Evolutionary conservation across 1,284 basidiomycete species (phyloP), one percentile per base, ranked within the genome.

Genomic region (Pyrrhoderma lamaoense): DNA sequence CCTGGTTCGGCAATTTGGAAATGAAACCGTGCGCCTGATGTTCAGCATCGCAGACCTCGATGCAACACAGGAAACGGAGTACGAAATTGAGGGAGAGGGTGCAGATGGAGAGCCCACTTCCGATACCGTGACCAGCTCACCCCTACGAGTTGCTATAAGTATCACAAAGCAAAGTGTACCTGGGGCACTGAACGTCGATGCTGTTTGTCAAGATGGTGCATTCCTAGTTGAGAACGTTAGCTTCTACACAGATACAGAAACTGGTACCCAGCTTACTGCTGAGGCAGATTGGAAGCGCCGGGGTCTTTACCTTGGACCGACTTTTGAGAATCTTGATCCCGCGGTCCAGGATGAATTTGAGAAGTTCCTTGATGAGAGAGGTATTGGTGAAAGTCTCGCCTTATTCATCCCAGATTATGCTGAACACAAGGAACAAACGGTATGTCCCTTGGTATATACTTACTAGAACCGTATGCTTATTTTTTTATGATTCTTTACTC

Each of bases 251-350:
- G 86, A 92, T 59, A 69, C 72, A 27, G 76, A 80, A 61, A 61
- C 91, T 34, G 93, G 86, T 13, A 85, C 82, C 8, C 84, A 86
- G 31, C 69, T 92, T 58, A 90, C 84, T 18, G 85, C 90, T 5
- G 93, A 97, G 58, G 88, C 88, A 11, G 94, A 97, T 71, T 97
- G 90, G 90, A 85, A 86, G 64, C 82, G 94, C 48, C 80, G 93
- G 40, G 91, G 89, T 8, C 71, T 88, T 59, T 98, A 96, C 75
- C 83, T 96, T 64, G 94, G 94, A 2, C 94, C 94, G 50, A 81
- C 85, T 79, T 98, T 97, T 63, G 91, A 95, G 56, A 90, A 93
- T 48, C 81, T 98, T 44, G 95, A 98, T 64, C 75, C 86, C 31
- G 67, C 68, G 4, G 80, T 99, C 8, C 95, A 98, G 71, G 83